phyloP scores from a whole-genome alignment of 2,329 filamentous ascomycete genomes.

The Fusarium clavum region DNA sequence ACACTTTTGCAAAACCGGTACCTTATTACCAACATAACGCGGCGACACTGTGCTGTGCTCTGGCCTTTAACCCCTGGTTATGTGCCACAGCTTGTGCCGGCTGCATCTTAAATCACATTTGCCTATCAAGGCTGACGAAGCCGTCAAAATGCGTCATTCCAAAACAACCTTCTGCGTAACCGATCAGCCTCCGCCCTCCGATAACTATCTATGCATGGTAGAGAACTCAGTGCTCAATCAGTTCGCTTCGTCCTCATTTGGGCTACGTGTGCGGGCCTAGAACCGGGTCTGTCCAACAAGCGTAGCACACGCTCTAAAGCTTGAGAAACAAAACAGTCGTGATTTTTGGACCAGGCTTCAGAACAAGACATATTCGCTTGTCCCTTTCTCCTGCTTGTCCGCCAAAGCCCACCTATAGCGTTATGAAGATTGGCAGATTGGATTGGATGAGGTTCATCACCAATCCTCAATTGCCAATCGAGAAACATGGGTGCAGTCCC shows the following conservation, averaged over 20 bases:
- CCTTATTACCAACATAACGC: constrained; percentile 6
- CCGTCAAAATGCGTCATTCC: constrained; percentile 22
- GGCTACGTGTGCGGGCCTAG: neutral
- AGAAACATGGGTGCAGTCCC: neutral
- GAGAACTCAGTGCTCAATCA: neutral
- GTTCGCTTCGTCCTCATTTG: neutral
- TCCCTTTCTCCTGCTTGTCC: neutral
- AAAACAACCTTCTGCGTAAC: constrained; percentile 8
- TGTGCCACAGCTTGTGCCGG: constrained; percentile 17
- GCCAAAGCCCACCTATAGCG: neutral
- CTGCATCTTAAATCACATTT: constrained; percentile 27
- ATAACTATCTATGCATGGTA: neutral
- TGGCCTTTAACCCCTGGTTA: constrained; percentile 10
- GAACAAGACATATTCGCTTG: neutral
- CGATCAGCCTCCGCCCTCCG: constrained; percentile 5
- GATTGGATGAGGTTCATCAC: neutral
- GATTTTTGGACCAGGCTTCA: neutral
- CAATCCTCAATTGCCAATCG: neutral
- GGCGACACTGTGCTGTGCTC: constrained; percentile 3
- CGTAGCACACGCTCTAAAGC: neutral
- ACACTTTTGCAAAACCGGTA: constrained; percentile 18
- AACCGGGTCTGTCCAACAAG: neutral
- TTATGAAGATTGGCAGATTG: neutral
- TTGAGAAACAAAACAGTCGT: neutral
- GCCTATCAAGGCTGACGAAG: constrained; percentile 30